A percentile compares a stretch with the other conserved stretches of the same genome.
These are phyloP conservation scores for Colletotrichum orbiculare DNA, from an alignment of 2,329 filamentous ascomycete genomes.

Conservation along the genomic window DNA sequence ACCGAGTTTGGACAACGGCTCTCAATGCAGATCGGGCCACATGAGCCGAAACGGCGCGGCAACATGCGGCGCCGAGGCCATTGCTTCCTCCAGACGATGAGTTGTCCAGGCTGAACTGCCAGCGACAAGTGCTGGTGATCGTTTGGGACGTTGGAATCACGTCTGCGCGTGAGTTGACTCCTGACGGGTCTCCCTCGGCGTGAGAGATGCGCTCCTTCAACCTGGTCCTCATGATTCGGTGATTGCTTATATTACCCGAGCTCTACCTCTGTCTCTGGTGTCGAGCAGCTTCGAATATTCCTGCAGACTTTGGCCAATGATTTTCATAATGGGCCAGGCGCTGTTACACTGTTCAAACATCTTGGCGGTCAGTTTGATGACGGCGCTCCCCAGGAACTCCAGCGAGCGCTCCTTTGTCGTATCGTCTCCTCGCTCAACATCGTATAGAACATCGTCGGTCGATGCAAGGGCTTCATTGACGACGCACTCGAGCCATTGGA, in stretches of 20 bases:
- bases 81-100: too few species aligned
- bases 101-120: too few species aligned
- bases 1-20: constrained; percentile 19
- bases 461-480: constrained; percentile 6
- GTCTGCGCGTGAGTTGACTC: too few species aligned
- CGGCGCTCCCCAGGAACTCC: not conserved
- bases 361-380: constrained; percentile 9
- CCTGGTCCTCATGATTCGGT: too few species aligned
- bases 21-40: constrained; percentile 15
- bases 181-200: too few species aligned
- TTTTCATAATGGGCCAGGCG: constrained; percentile 14
- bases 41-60: not conserved
- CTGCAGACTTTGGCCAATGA: constrained; percentile 6
- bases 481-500: constrained; percentile 5
- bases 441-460: not conserved
- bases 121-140: too few species aligned
- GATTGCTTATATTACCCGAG: too few species aligned
- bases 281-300: constrained; percentile 1
- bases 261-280: constrained; percentile 25
- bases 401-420: not conserved
- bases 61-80: too few species aligned
- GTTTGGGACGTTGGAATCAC: too few species aligned
- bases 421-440: not conserved
- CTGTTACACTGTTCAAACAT: constrained; percentile 10
- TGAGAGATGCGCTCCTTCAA: too few species aligned